These are phyloP conservation scores for Dalbergia oliveri DNA, from an alignment of 306 rosid species.

Conservation along the genomic window DNA sequence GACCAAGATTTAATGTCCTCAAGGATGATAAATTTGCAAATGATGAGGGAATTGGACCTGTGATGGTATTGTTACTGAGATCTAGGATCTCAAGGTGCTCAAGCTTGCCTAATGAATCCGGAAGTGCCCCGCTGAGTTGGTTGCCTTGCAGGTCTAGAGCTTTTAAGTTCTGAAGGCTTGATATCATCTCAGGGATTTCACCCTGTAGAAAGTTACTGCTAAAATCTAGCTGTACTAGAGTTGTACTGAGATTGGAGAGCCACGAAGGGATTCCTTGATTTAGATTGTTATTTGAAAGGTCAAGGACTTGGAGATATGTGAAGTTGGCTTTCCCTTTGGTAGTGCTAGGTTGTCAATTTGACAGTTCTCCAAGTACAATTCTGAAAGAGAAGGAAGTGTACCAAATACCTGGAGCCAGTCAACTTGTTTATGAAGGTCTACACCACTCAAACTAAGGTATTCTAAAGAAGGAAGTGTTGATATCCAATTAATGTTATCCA, in stretches of 20 bases:
- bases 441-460: constrained; percentile 42
- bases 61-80: constrained; percentile 33
- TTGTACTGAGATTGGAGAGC: constrained; percentile 31
- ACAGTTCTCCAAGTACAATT: constrained; percentile 45
- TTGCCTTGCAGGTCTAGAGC: constrained; percentile 16
- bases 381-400: constrained; percentile 40
- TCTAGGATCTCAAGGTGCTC: constrained; percentile 24
- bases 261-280: constrained; percentile 33
- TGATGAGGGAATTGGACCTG: constrained; percentile 39
- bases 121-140: constrained; percentile 38
- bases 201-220: constrained; percentile 21
- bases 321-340: constrained; percentile 31
- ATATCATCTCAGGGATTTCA: constrained; percentile 28
- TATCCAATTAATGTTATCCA: constrained; percentile 43
- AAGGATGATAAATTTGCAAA: constrained; percentile 43
- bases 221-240: constrained; percentile 31
- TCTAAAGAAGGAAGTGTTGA: constrained; percentile 37
- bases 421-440: constrained; percentile 30
- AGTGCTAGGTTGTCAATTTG: constrained; percentile 26
- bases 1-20: constrained; percentile 29
- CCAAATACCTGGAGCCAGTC: constrained; percentile 41
- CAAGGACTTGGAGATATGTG: constrained; percentile 46
- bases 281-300: constrained; percentile 40
- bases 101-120: constrained; percentile 38
- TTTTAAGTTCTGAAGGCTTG: constrained; percentile 34